Percentiles rank a stretch among this genome's conserved stretches.
phyloP scores from a whole-genome alignment of 2,329 filamentous ascomycete genomes.

The Trichoderma sp. region DNA sequence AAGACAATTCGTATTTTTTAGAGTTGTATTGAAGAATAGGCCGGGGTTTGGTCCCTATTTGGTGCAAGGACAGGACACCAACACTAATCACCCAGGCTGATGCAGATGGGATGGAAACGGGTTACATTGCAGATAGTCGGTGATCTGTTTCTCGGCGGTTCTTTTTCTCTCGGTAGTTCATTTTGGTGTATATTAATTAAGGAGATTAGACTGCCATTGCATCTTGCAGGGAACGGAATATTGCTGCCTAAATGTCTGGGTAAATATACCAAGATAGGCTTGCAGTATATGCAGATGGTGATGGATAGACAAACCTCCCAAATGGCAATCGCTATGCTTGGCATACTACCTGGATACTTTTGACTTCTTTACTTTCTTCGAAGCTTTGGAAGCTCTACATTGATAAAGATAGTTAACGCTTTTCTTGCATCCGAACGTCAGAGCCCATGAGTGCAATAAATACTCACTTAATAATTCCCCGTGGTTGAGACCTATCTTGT shows the following conservation, averaged over 20 bases:
- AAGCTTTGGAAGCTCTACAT: too few relatives aligned
- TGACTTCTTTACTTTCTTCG: too few relatives aligned
- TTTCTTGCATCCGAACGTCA: too few relatives aligned
- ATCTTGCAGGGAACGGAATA: neutral
- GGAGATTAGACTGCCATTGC: neutral
- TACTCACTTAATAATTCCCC: too few relatives aligned
- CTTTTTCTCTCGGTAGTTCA: neutral
- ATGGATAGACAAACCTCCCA: neutral
- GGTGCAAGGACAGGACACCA: neutral
- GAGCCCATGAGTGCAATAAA: too few relatives aligned
- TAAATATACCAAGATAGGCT: neutral
- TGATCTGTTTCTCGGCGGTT: neutral
- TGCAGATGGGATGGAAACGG: neutral
- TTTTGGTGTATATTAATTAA: neutral
- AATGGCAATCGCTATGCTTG: too few relatives aligned
- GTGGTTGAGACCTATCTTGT: too few relatives aligned
- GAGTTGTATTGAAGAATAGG: neutral
- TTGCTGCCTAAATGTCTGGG: neutral
- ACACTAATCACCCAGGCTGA: neutral
- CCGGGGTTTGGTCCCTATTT: neutral
- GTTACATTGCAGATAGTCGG: neutral
- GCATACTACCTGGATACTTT: too few relatives aligned
- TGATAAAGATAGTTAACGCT: too few relatives aligned
- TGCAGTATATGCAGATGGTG: neutral
- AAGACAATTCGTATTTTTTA: neutral